Percentiles rank a stretch among this genome's conserved stretches.
These are phyloP conservation scores for Capsicum chinense DNA, from an alignment of 257 asterid genomes.

Conservation along the genomic window DNA sequence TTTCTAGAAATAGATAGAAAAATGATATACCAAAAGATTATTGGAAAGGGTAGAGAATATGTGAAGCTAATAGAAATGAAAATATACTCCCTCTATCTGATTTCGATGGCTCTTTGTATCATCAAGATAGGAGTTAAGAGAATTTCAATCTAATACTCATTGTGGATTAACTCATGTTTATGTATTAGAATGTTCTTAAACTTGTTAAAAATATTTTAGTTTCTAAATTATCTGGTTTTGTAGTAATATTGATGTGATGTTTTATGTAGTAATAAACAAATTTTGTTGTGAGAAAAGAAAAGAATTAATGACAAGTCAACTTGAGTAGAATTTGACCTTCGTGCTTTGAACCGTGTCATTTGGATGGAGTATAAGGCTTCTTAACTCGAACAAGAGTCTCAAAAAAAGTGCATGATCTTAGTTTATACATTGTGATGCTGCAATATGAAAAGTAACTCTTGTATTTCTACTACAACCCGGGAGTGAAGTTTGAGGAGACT, in stretches of 20 bases:
- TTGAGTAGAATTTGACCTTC: conserved; percentile 3
- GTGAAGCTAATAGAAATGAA: neutral
- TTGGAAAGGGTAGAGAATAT: neutral
- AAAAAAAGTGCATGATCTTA: neutral
- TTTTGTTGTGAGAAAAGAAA: neutral
- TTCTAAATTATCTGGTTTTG: neutral
- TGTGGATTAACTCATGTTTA: neutral
- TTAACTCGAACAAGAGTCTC: neutral
- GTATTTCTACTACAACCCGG: neutral
- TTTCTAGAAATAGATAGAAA: conserved; percentile 10
- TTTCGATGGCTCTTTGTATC: neutral
- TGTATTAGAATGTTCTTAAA: neutral
- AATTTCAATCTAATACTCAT: neutral
- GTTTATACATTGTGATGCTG: neutral
- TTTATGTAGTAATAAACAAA: neutral
- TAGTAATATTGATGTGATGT: neutral
- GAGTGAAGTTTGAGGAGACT: conserved; percentile 3
- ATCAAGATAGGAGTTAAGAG: neutral
- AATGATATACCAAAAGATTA: conserved; percentile 17
- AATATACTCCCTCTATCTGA: neutral
- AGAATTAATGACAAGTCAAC: neutral
- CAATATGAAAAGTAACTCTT: neutral
- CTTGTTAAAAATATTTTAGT: conserved; percentile 11
- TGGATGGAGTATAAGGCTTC: neutral
- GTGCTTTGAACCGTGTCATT: neutral